Percentiles rank a stretch among this genome's conserved stretches.
Evolutionary conservation across 768 basidiomycete genomes (phyloP).

Genomic region (Pseudohyphozyma bogoriensis): DNA sequence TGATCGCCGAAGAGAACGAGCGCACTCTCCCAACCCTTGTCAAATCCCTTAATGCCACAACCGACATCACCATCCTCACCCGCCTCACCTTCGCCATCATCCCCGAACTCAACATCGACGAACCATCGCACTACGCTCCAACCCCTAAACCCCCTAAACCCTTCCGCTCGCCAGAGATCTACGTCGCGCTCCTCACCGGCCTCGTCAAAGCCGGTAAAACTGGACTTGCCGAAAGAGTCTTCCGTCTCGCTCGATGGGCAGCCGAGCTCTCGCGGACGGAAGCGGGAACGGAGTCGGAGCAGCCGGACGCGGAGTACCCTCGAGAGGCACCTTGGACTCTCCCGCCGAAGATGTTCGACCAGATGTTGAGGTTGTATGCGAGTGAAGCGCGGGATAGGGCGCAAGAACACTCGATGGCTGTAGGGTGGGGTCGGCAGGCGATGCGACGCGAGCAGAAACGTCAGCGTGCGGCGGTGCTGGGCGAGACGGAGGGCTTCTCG

Average conservation of each 20-base stretch:
- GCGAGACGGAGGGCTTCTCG: no score
- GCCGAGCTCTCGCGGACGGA: conserved; percentile 10
- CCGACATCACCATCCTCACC: conserved; percentile 44
- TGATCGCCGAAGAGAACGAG: no score
- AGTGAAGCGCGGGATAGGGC: conserved; percentile 13
- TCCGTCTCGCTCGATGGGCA: conserved; percentile 52
- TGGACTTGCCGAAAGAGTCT: conserved; percentile 54
- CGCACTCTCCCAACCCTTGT: conserved; percentile 51
- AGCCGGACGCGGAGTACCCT: not conserved
- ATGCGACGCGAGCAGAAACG: no score
- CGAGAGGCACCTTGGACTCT: conserved; percentile 48
- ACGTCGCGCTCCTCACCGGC: conserved; percentile 53
- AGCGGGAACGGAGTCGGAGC: not conserved
- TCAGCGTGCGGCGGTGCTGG: no score
- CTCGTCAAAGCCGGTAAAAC: conserved; percentile 50
- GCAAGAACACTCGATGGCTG: no score
- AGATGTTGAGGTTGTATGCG: conserved; percentile 57
- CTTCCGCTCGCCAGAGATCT: conserved; percentile 45
- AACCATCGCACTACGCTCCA: not conserved
- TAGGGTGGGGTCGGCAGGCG: no score
- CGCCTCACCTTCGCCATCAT: conserved; percentile 49
- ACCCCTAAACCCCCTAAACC: not conserved
- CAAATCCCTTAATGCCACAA: conserved; percentile 46
- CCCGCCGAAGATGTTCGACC: conserved; percentile 57
- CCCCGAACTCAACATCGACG: conserved; percentile 39